Evolutionary conservation across 2,329 filamentous ascomycete genomes (phyloP).

Genomic region (Trichoderma afroharzianum): DNA sequence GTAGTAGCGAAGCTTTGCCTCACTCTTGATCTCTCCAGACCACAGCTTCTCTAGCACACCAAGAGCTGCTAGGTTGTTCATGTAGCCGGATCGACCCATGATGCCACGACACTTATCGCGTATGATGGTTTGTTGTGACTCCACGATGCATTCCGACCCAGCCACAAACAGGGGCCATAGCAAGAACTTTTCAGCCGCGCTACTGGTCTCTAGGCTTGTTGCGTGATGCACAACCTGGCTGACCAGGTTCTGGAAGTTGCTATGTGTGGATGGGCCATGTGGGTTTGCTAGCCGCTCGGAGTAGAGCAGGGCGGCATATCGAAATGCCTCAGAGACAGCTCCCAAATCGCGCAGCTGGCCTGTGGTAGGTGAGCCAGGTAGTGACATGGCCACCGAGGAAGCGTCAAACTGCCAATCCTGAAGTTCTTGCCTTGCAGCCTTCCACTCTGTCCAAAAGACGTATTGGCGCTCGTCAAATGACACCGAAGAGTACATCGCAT

Average conservation of each 20-base stretch:
- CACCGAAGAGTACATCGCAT: constrained; percentile 27
- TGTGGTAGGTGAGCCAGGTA: constrained; percentile 49
- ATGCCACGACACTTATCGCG: constrained; percentile 80
- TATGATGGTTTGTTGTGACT: constrained; percentile 73
- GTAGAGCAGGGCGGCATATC: constrained; percentile 84
- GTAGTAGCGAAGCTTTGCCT: constrained; percentile 30
- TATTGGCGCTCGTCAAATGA: constrained; percentile 57
- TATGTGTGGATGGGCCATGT: constrained; percentile 65
- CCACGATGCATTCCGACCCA: constrained; percentile 82
- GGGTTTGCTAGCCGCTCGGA: constrained; percentile 83
- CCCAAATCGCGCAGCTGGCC: constrained; percentile 69
- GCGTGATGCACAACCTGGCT: constrained; percentile 81
- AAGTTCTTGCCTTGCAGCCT: constrained; percentile 69
- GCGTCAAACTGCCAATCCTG: constrained; percentile 77
- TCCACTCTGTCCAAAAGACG: constrained; percentile 85
- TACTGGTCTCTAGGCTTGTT: constrained; percentile 68
- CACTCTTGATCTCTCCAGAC: constrained; percentile 51
- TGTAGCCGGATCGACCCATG: constrained; percentile 83
- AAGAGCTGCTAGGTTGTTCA: constrained; percentile 84
- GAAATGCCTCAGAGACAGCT: constrained; percentile 85
- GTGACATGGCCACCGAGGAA: constrained; percentile 46
- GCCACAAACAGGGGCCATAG: constrained; percentile 92
- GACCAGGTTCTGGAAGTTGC: constrained; percentile 79
- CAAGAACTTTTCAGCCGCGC: constrained; percentile 78
- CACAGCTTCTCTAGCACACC: constrained; percentile 84